Conservation (phyloP, 1,139 yeast genomes). For the Hemisphaericaspora lyxosophila region DNA sequence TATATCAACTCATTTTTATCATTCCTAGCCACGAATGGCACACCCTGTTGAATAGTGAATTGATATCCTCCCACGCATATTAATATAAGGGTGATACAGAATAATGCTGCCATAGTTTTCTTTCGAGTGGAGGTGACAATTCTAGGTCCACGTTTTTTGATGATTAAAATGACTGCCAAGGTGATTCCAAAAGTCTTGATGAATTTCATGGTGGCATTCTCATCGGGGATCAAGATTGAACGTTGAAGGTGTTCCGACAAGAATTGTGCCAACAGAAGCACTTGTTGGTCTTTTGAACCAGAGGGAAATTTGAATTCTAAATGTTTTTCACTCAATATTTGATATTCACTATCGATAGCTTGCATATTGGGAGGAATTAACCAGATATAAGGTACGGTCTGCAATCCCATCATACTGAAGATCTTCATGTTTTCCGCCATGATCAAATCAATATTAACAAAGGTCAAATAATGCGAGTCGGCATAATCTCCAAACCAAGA, state of each 20-base stretch:
- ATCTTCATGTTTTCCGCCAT: slow-evolving; percentile 34
- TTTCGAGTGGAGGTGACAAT: slow-evolving; percentile 32
- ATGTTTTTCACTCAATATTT: slow-evolving; percentile 31
- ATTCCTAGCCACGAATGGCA: slow-evolving; percentile 61
- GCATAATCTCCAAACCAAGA: slow-evolving; percentile 47
- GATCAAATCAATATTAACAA: slow-evolving; percentile 52
- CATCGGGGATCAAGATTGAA: slow-evolving; percentile 41
- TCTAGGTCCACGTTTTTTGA: slow-evolving; percentile 51
- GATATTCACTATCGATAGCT: slow-evolving; percentile 19
- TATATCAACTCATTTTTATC: slow-evolving; percentile 48
- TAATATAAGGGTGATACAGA: slow-evolving; percentile 43
- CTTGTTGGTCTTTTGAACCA: slow-evolving; percentile 27
- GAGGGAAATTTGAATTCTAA: slow-evolving; percentile 33
- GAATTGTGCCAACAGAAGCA: slow-evolving; percentile 52
- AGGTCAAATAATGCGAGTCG: slow-evolving; percentile 37
- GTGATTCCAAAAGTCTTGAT: slow-evolving; percentile 46
- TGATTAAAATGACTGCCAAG: slow-evolving; percentile 42
- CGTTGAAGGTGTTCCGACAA: slow-evolving; percentile 46
- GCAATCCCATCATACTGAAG: slow-evolving; percentile 41
- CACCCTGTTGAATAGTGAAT: slow-evolving; percentile 57
- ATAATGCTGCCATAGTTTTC: slow-evolving; percentile 32
- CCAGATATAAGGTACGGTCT: slow-evolving; percentile 63
- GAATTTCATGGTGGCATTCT: slow-evolving; percentile 44
- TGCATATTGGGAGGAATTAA: slow-evolving; percentile 52
- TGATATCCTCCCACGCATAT: slow-evolving; percentile 60